phyloP scores from a whole-genome alignment of 805 yeast species.

The Metschnikowia peoriensis region DNA sequence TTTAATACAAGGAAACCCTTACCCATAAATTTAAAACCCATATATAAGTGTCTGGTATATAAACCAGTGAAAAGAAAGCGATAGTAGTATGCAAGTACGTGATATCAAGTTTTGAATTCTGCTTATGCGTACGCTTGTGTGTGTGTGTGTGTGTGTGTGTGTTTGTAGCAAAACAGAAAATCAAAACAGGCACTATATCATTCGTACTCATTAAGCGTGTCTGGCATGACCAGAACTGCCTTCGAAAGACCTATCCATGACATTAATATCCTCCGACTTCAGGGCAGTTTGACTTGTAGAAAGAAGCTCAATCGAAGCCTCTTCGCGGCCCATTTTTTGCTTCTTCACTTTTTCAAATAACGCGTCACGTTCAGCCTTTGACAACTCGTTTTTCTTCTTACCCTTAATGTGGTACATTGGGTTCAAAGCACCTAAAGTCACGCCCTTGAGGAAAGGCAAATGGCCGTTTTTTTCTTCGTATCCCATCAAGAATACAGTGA shows the following conservation, averaged over 20 bases:
- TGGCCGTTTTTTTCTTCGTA: slow-evolving; percentile 84
- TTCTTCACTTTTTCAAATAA: slow-evolving; percentile 42
- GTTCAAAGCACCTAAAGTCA: slow-evolving; percentile 50
- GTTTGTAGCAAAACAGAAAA: neutral
- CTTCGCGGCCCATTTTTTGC: slow-evolving; percentile 15
- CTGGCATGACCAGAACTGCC: neutral
- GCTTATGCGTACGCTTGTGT: slow-evolving; percentile 3
- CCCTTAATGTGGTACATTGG: slow-evolving; percentile 73
- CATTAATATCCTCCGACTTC: slow-evolving; percentile 8
- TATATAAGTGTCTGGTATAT: slow-evolving; percentile 12
- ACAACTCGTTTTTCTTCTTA: slow-evolving; percentile 59
- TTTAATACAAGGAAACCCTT: neutral
- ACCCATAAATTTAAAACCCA: slow-evolving; percentile 1
- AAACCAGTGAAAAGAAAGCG: neutral
- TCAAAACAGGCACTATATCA: neutral
- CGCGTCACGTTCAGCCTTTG: slow-evolving; percentile 49
- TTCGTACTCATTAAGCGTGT: neutral
- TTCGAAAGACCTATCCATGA: neutral
- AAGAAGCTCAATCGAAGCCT: neutral
- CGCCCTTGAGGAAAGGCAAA: slow-evolving; percentile 56
- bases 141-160: slow-evolving; percentile 16
- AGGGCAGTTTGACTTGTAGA: slow-evolving; percentile 9
- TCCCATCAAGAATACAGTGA: slow-evolving; percentile 57
- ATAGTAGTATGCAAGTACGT: neutral
- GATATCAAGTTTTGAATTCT: neutral